Conservation (phyloP, 2,329 filamentous ascomycete genomes). For the Curvularia lunata region DNA sequence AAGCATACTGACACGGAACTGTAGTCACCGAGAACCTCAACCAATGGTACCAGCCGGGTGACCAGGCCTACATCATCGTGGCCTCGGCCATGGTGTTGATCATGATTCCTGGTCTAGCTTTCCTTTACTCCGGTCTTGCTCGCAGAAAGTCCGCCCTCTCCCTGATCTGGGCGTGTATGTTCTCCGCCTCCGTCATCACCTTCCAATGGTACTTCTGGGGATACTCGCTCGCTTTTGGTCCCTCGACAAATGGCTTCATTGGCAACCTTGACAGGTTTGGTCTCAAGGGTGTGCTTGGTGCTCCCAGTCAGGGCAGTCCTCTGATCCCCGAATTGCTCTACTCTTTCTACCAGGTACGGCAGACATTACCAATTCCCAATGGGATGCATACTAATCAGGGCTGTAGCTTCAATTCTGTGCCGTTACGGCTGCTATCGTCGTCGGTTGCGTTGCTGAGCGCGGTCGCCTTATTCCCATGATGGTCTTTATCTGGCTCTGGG, state of each 20-base stretch:
- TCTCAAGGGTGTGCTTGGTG: constrained; percentile 80
- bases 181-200: constrained; percentile 84
- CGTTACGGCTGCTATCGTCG: constrained; percentile 88
- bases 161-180: constrained; percentile 97
- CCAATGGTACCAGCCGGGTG: constrained; percentile 91
- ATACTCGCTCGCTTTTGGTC: constrained; percentile 91
- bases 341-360: constrained; percentile 84
- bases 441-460: constrained; percentile 91
- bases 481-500: constrained; percentile 97
- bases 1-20: constrained; percentile 18
- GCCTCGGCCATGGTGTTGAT: constrained; percentile 90
- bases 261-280: constrained; percentile 90
- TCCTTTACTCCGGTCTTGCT: constrained; percentile 97
- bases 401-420: constrained; percentile 93
- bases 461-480: constrained; percentile 91
- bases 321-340: constrained; percentile 89
- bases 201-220: constrained; percentile 99
- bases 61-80: constrained; percentile 92
- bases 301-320: constrained; percentile 85
- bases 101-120: constrained; percentile 96
- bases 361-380: background rate
- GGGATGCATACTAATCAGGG: constrained; percentile 20
- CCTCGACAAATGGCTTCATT: constrained; percentile 86
- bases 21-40: constrained; percentile 85
- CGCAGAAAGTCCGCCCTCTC: constrained; percentile 96